Evolutionary conservation across 2,329 filamentous ascomycete species (phyloP).

Genomic region (Aspergillus pseudotamarii): DNA sequence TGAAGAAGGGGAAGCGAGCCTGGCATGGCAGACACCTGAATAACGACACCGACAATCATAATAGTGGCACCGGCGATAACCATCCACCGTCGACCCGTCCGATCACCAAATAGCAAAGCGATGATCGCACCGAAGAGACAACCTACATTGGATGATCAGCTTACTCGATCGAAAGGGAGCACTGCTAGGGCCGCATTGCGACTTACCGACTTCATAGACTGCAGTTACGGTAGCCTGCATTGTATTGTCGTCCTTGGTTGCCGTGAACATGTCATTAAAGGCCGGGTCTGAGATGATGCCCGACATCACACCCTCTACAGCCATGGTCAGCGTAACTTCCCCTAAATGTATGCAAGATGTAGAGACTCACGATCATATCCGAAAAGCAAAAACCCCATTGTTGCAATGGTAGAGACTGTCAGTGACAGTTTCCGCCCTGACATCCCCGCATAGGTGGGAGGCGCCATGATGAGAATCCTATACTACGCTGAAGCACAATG

Average conservation of each 20-base stretch:
- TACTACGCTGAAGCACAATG: not conserved
- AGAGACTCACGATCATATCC: slow-evolving; percentile 55
- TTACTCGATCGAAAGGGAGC: not conserved
- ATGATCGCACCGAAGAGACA: slow-evolving; percentile 19
- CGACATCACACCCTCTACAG: slow-evolving; percentile 16
- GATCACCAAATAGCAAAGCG: slow-evolving; percentile 19
- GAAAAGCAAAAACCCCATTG: slow-evolving; percentile 64
- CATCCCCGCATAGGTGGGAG: slow-evolving; percentile 58
- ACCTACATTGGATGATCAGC: not conserved
- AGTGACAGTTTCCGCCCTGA: slow-evolving; percentile 60
- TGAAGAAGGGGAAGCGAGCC: slow-evolving; percentile 18
- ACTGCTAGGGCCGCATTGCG: not conserved
- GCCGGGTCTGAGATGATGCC: slow-evolving; percentile 15
- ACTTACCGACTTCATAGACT: slow-evolving; percentile 16
- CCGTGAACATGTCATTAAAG: slow-evolving; percentile 18
- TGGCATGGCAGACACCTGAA: slow-evolving; percentile 22
- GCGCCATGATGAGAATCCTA: slow-evolving; percentile 46
- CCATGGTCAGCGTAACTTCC: not conserved
- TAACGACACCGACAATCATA: slow-evolving; percentile 22
- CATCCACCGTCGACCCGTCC: slow-evolving; percentile 18
- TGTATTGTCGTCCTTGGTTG: slow-evolving; percentile 11
- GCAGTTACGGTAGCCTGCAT: slow-evolving; percentile 18
- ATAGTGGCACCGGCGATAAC: slow-evolving; percentile 18
- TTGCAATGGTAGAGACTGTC: slow-evolving; percentile 63
- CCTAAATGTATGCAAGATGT: not conserved